Conservation (phyloP, 1,284 basidiomycete genomes). For the Quambalaria eucalypti region DNA sequence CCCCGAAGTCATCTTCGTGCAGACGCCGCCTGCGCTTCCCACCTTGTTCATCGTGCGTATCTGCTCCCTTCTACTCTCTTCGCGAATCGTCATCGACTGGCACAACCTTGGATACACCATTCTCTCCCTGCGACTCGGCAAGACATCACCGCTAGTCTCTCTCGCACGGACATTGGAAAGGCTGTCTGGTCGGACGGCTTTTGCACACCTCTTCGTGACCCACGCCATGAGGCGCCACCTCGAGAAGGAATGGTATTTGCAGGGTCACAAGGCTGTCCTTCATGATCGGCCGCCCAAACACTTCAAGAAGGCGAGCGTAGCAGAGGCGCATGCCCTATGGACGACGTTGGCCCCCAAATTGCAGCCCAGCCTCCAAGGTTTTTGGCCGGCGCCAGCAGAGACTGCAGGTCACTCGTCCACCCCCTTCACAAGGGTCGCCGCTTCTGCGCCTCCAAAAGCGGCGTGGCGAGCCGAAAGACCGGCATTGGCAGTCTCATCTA, state of each 20-base stretch:
- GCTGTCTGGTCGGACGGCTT: slow-evolving; percentile 53
- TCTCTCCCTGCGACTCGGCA: slow-evolving; percentile 69
- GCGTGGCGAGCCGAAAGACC: slow-evolving; percentile 54
- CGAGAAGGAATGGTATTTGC: slow-evolving; percentile 60
- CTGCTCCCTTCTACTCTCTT: slow-evolving; percentile 59
- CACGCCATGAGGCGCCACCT: slow-evolving; percentile 70
- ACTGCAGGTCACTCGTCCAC: no score
- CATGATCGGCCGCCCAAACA: slow-evolving; percentile 23
- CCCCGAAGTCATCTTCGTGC: slow-evolving; percentile 75
- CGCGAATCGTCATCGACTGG: slow-evolving; percentile 93
- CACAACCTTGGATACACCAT: slow-evolving; percentile 96
- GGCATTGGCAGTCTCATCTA: slow-evolving; percentile 79
- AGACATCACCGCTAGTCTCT: slow-evolving; percentile 60
- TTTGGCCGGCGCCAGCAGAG: slow-evolving; percentile 7
- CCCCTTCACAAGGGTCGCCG: slow-evolving; percentile 16
- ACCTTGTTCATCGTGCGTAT: slow-evolving; percentile 78
- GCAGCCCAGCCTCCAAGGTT: slow-evolving; percentile 12
- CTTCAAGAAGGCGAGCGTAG: slow-evolving; percentile 6
- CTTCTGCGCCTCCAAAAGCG: background rate
- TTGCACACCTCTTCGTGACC: slow-evolving; percentile 89
- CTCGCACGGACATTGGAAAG: slow-evolving; percentile 48
- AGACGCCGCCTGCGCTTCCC: slow-evolving; percentile 96
- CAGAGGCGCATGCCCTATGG: slow-evolving; percentile 20
- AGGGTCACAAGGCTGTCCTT: slow-evolving; percentile 53
- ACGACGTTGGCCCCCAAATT: slow-evolving; percentile 8